Conservation (phyloP, 2,329 filamentous ascomycete genomes). For the Penicillium psychrosexuale region DNA sequence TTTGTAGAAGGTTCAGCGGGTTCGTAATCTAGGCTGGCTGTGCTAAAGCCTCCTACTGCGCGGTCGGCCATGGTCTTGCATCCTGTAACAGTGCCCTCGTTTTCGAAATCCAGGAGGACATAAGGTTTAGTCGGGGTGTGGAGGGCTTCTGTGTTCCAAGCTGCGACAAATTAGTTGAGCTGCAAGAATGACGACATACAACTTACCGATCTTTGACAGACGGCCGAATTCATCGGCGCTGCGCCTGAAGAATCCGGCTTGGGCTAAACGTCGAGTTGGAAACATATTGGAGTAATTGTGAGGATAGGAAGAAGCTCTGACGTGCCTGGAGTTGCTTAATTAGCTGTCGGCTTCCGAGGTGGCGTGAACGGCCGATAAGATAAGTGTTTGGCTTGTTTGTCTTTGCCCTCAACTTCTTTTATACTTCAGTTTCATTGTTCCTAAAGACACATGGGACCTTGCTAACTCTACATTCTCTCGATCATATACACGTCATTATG, state of each 20-base stretch:
- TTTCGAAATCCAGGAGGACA: slow-evolving; percentile 42
- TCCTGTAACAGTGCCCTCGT: slow-evolving; percentile 31
- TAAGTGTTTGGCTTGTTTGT: slow-evolving; percentile 4
- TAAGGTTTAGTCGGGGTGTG: slow-evolving; percentile 40
- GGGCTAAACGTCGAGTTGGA: slow-evolving; percentile 40
- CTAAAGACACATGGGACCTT: not conserved
- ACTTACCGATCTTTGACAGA: slow-evolving; percentile 53
- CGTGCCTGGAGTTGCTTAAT: not conserved
- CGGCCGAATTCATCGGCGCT: slow-evolving; percentile 59
- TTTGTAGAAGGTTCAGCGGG: slow-evolving; percentile 44
- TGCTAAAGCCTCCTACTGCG: slow-evolving; percentile 83
- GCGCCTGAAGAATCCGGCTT: slow-evolving; percentile 55
- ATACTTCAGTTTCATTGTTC: not conserved
- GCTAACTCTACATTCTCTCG: not conserved
- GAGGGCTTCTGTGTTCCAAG: slow-evolving; percentile 42
- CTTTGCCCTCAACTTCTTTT: not conserved
- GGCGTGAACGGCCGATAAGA: slow-evolving; percentile 24
- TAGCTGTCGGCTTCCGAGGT: slow-evolving; percentile 18
- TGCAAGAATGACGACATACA: slow-evolving; percentile 2
- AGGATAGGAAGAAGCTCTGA: not conserved
- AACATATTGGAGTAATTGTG: slow-evolving; percentile 30
- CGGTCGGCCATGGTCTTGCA: slow-evolving; percentile 79
- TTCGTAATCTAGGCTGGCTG: slow-evolving; percentile 66
- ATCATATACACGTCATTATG: slow-evolving; percentile 1
- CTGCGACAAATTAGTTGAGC: slow-evolving; percentile 24